Conservation (phyloP, 2,329 filamentous ascomycete genomes). For the Neofusicoccum sp. region DNA sequence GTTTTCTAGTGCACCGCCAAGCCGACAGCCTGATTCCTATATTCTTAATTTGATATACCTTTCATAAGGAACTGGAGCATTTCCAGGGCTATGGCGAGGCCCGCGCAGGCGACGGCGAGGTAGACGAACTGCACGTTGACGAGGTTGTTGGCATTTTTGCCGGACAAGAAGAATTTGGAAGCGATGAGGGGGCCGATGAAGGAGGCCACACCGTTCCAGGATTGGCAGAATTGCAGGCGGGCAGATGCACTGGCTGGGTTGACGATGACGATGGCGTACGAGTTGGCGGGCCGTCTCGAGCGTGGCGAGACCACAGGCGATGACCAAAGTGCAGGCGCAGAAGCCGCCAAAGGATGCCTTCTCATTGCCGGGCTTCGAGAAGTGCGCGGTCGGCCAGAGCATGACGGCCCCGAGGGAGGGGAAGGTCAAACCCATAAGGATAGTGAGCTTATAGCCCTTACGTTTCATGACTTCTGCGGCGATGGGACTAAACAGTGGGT, state of each 20-base stretch:
- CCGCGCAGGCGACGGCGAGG: slow-evolving; percentile 42
- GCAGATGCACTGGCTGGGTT: slow-evolving; percentile 38
- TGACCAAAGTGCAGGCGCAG: slow-evolving; percentile 41
- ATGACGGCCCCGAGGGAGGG: slow-evolving; percentile 43
- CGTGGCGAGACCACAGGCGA: slow-evolving; percentile 44
- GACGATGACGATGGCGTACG: slow-evolving; percentile 44
- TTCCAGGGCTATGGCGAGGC: slow-evolving; percentile 35
- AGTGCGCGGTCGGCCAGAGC: slow-evolving; percentile 44
- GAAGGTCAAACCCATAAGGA: slow-evolving; percentile 43
- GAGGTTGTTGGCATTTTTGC: slow-evolving; percentile 15
- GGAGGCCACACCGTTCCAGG: slow-evolving; percentile 42
- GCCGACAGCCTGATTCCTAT: no score
- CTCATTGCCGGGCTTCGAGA: slow-evolving; percentile 31
- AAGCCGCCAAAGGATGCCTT: slow-evolving; percentile 42
- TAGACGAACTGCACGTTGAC: slow-evolving; percentile 38
- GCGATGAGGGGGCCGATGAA: slow-evolving; percentile 42
- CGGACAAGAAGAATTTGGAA: slow-evolving; percentile 21
- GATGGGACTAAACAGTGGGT: slow-evolving; percentile 46
- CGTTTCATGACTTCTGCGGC: slow-evolving; percentile 48
- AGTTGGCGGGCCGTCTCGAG: slow-evolving; percentile 44
- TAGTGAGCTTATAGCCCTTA: slow-evolving; percentile 49
- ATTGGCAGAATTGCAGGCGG: slow-evolving; percentile 44
- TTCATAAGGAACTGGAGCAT: no score
- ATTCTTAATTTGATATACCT: no score
- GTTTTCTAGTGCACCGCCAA: no score